These are phyloP conservation scores for Salix caprea DNA, from an alignment of 345 rosid genomes.

Conservation along the genomic window DNA sequence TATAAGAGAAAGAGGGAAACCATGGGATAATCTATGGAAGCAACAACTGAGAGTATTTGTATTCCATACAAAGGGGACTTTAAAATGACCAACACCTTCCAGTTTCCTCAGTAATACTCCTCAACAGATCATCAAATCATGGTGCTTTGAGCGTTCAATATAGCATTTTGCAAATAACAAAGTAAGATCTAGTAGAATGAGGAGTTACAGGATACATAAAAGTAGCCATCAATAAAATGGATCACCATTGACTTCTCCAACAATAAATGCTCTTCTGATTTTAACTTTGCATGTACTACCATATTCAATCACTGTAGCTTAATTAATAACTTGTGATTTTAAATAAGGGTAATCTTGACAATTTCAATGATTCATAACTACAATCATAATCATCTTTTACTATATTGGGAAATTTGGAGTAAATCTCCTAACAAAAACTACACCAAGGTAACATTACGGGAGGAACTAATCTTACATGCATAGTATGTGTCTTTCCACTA, in stretches of 20 bases:
- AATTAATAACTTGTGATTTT: too few species aligned
- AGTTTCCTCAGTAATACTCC: neutral
- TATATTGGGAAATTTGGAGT: neutral
- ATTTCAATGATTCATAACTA: neutral
- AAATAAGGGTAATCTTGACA: neutral
- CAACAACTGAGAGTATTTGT: neutral
- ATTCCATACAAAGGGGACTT: neutral
- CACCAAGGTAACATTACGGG: neutral
- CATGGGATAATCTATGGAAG: neutral
- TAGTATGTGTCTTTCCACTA: constrained; percentile 98
- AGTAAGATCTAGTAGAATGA: neutral
- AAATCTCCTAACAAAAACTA: neutral
- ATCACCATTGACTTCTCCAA: neutral
- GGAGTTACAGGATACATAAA: neutral
- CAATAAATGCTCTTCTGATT: neutral
- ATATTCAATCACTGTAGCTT: neutral
- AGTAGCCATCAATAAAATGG: neutral
- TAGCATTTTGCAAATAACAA: neutral
- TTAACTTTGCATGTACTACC: neutral
- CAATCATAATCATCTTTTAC: neutral
- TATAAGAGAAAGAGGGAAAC: neutral
- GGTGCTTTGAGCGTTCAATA: neutral
- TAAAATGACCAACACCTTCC: neutral
- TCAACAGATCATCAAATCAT: neutral
- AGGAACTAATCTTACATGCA: constrained; percentile 68